These are phyloP conservation scores for Herpotrichia juniperi DNA, from an alignment of 2,329 filamentous ascomycete species.

Conservation along the genomic window DNA sequence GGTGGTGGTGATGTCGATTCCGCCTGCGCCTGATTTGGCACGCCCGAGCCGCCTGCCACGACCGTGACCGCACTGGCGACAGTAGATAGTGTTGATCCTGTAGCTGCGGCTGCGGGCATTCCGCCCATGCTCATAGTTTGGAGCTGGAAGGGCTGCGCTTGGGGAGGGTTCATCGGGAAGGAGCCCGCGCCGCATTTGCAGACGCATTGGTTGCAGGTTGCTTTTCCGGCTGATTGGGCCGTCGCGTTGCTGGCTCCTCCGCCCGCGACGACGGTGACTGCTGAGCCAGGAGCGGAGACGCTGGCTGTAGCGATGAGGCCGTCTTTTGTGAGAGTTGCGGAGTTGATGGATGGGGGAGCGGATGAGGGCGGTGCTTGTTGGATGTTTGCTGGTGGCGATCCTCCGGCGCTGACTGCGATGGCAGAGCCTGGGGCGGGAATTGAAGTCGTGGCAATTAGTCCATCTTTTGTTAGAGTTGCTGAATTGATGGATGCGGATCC, in stretches of 20 bases:
- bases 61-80: conserved; percentile 22
- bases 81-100: conserved; percentile 30
- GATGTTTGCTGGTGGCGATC: conserved; percentile 5
- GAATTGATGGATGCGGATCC: too few relatives aligned
- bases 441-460: background rate
- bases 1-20: conserved; percentile 16
- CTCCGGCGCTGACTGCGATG: conserved; percentile 21
- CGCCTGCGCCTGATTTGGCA: conserved; percentile 14
- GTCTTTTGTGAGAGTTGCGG: conserved; percentile 26
- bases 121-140: conserved; percentile 19
- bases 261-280: conserved; percentile 32
- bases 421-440: conserved; percentile 1
- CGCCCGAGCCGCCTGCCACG: conserved; percentile 23
- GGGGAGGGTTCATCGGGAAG: conserved; percentile 38
- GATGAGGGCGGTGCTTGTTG: conserved; percentile 17
- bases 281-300: conserved; percentile 17
- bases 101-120: conserved; percentile 7
- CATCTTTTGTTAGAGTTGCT: background rate
- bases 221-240: background rate
- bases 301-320: conserved; percentile 27
- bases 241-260: conserved; percentile 10
- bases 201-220: conserved; percentile 11
- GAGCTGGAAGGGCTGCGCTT: conserved; percentile 35
- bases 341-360: conserved; percentile 19
- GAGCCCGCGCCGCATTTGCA: conserved; percentile 38